Base-by-base conservation (phyloP, 2,329 filamentous ascomycete species). In the Calonectria henricotiae region DNA sequence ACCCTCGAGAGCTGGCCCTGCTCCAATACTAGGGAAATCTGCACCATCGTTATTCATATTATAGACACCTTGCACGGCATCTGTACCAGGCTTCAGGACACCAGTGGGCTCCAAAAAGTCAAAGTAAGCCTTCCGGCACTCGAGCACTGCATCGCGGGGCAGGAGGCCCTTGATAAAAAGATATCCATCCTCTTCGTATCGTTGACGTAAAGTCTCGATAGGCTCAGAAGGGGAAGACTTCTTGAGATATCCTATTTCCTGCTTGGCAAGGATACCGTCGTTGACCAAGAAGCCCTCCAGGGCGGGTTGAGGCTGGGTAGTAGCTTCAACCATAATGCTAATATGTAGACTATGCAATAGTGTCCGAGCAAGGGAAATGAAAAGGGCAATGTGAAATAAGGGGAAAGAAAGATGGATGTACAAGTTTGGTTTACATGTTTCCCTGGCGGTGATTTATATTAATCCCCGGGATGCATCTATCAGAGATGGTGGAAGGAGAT, bases 1-100 rank as follows among this genome's bases (percentile, higher is more conserved):
- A 3, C 58, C 49, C 5, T 62, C 46, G 5, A 54, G 11, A 0
- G 41, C 60, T 7, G 68, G 64, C 2, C 70, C 67, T 0, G 64
- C 68, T 3, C 72, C 70, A 15, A 73, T 61, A 13, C 70, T 73
- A 0, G 70, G 70, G 27, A 64, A 73, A 35, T 73, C 37, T 2
- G 54, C 43, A 2, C 51, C 46, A 7, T 71, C 47, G 9, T 71
- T 73, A 6, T 60, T 13, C 1, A 60, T 62, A 3, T 69, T 51
- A 9, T 69, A 73, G 11, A 74, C 62, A 2, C 65, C 71, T 11
- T 74, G 62, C 4, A 74, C 71, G 5, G 37, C 43, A n/a, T 64
- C 46, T 1, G 71, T 65, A 1, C 30, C 62, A 0, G 63, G 71
- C 8, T 63, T 37, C 0, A 73, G 11, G 15, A 69, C 62, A 0